These are phyloP conservation scores for Micractinium conductrix DNA, from an alignment of 139 green algal genomes.

Conservation along the genomic window DNA sequence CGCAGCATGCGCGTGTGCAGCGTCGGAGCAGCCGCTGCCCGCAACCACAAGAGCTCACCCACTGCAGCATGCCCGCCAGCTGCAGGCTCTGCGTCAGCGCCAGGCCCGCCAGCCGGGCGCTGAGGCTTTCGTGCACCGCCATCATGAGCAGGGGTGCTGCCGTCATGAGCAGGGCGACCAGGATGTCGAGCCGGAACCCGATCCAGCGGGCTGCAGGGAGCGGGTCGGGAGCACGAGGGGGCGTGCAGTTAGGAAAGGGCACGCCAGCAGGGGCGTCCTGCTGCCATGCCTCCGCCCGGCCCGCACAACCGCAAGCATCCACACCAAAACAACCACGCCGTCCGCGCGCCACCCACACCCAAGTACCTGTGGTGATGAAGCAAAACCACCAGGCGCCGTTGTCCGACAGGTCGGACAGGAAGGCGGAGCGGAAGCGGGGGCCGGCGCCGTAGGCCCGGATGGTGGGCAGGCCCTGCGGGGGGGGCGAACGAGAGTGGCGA, in stretches of 20 bases:
- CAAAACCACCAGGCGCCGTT: constrained; percentile 75
- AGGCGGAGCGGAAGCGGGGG: constrained; percentile 61
- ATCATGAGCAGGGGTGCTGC: constrained; percentile 67
- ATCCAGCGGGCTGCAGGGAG: constrained; percentile 61
- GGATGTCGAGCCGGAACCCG: constrained; percentile 80
- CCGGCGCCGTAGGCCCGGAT: constrained; percentile 88
- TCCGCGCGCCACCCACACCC: background rate
- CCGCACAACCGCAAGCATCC: background rate
- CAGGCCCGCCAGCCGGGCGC: constrained; percentile 63
- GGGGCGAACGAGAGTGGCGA: background rate
- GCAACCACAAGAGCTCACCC: no score
- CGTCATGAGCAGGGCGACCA: constrained; percentile 68
- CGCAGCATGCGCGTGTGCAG: no score
- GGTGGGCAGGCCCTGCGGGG: constrained; percentile 82
- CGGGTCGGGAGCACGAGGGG: background rate
- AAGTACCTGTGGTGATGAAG: constrained; percentile 52
- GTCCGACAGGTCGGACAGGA: constrained; percentile 58
- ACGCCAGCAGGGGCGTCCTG: background rate
- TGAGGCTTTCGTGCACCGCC: constrained; percentile 30
- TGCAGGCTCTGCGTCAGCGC: constrained; percentile 79
- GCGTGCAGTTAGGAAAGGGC: background rate
- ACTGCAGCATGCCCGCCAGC: constrained; percentile 78
- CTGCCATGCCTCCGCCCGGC: background rate
- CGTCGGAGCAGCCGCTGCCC: no score
- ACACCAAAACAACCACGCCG: background rate